Evolutionary conservation across 805 yeast species (phyloP).

Genomic region (Wickerhamomyces mucosus): DNA sequence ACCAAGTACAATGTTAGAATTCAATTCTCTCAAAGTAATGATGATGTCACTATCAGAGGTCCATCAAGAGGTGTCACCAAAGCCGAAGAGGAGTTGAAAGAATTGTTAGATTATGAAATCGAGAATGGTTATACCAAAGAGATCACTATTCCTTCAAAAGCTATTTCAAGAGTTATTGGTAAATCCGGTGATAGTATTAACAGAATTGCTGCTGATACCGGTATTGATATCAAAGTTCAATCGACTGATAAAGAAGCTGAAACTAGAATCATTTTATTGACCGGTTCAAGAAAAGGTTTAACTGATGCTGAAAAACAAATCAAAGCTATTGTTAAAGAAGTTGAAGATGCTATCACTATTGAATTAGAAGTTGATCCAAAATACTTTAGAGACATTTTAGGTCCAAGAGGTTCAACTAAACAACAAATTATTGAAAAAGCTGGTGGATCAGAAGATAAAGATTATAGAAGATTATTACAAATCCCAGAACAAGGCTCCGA

Average conservation of each 20-base stretch:
- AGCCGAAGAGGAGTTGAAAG: conserved; percentile 77
- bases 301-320: conserved; percentile 61
- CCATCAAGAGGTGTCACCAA: conserved; percentile 83
- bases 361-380: conserved; percentile 14
- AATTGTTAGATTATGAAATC: conserved; percentile 74
- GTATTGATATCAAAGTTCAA: conserved; percentile 37
- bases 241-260: conserved; percentile 37
- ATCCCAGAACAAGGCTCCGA: conserved; percentile 63
- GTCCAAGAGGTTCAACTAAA: conserved; percentile 40
- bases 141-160: conserved; percentile 59
- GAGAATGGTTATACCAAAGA: conserved; percentile 67
- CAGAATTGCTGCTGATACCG: conserved; percentile 57
- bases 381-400: conserved; percentile 13
- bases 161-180: conserved; percentile 85
- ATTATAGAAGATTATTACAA: conserved; percentile 46
- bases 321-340: conserved; percentile 50
- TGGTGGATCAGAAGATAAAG: conserved; percentile 52
- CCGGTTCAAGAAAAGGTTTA: conserved; percentile 72
- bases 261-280: conserved; percentile 52
- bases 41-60: conserved; percentile 69
- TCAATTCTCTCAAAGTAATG: conserved; percentile 55
- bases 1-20: conserved; percentile 80
- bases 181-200: conserved; percentile 77
- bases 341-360: conserved; percentile 42
- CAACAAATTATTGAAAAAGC: conserved; percentile 69